Base-by-base conservation (phyloP, 306 rosid species). In the Inga laurina region DNA sequence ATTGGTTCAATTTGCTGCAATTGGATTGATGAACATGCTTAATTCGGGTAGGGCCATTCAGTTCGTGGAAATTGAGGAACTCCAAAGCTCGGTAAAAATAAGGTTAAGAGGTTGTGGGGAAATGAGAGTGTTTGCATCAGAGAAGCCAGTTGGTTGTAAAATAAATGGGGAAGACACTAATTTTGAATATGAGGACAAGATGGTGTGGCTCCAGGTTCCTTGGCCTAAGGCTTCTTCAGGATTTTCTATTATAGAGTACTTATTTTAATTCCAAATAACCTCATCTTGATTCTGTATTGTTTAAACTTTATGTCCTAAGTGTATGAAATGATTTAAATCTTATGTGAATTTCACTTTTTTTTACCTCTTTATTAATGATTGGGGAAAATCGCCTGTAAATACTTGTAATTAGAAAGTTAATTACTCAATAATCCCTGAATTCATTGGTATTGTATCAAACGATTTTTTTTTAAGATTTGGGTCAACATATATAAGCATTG, bases 1-100 rank as follows among this genome's bases (percentile, higher is more conserved):
- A 44, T 67, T 43, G 64, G 39, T 88, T 78, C 89, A 89, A 65
- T 88, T 94, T 78, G 89, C 95, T 70, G 89, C 91, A 5, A 90
- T 92, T 77, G 98, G 97, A 52, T 75, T 91, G 61, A 88, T 88
- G 73, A 94, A 91, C 88, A 94, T 94, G 97, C 86, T 91, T 2
- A 94, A 94, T 85, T 75, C 90, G 3, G 94, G 97, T 1, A 97
- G 93, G 14, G 90, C 94, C 32, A 75, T 94, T 77, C 74, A 81
- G 62, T 86, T 83, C 0, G 0, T 90, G 13, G 97, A 87, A 73
- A 75, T 77, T 35, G 89, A 88, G 51, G 82, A 86, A 39, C 57
- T 79, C 3, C 84, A 83, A 19, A 74, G 72, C 27, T 59, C 76
- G 88, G 92, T 80, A 0, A 81, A 27, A 79, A 56, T 88, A 72